phyloP scores from a whole-genome alignment of 2,329 filamentous ascomycete genomes.

The Pseudopyricularia javanii region DNA sequence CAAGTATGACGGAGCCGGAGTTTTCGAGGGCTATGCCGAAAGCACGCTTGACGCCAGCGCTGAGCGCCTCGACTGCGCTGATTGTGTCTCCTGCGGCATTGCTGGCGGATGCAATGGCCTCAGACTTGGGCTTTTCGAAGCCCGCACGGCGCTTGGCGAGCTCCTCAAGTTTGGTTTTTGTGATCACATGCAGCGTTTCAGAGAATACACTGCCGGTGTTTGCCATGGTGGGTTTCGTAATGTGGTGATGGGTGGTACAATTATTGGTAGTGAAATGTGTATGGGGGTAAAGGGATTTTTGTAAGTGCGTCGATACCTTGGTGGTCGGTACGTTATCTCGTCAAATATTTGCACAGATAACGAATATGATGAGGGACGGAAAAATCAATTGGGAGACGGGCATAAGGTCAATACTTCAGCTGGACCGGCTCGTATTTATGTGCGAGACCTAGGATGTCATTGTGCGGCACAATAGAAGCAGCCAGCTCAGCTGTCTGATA shows the following conservation, averaged over 20 bases:
- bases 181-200: conserved; percentile 28
- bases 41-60: conserved; percentile 21
- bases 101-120: conserved; percentile 12
- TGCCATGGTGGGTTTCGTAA: not conserved
- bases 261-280: not conserved
- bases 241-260: not conserved
- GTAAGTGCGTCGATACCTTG: no score
- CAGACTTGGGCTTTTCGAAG: conserved; percentile 21
- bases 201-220: conserved; percentile 18
- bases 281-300: no score
- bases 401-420: no score
- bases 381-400: no score
- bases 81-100: not conserved
- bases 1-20: conserved; percentile 10
- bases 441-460: no score
- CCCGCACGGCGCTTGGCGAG: conserved; percentile 24
- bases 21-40: conserved; percentile 19
- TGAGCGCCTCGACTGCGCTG: conserved; percentile 9
- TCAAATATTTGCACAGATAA: no score
- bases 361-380: no score
- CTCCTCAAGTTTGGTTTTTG: conserved; percentile 28
- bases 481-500: no score
- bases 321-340: no score
- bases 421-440: no score
- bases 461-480: no score